A percentile compares a stretch with the other conserved stretches of the same genome.
These are phyloP conservation scores for Colletotrichum cuscutae DNA, from an alignment of 2,329 filamentous ascomycete genomes.

Conservation along the genomic window DNA sequence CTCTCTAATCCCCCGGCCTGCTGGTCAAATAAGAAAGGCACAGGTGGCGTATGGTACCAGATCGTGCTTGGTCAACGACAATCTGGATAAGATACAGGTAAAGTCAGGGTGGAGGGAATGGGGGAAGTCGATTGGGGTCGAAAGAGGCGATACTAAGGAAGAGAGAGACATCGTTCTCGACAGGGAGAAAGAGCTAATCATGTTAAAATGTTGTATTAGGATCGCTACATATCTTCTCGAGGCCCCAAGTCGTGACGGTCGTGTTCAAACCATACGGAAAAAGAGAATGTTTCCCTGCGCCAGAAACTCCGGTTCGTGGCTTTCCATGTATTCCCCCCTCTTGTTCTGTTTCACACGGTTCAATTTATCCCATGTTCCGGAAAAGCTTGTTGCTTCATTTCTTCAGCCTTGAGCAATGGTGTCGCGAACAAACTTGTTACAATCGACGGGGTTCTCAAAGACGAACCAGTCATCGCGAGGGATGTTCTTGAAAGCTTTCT, in stretches of 20 bases:
- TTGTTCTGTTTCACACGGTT: neutral
- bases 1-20: neutral
- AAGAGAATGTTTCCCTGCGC: neutral
- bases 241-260: neutral
- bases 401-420: conserved; percentile 34
- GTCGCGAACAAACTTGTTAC: conserved; percentile 52
- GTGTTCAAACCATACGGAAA: neutral
- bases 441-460: conserved; percentile 81
- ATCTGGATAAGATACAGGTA: no score
- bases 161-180: no score
- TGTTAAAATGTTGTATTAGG: neutral
- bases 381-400: neutral
- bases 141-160: no score
- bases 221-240: conserved; percentile 9
- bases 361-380: neutral
- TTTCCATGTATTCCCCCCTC: neutral
- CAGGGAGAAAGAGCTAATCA: neutral
- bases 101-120: no score
- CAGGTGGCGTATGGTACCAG: no score
- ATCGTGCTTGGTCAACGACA: no score
- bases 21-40: no score
- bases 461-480: conserved; percentile 80
- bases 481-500: conserved; percentile 82
- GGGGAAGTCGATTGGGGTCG: no score
- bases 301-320: neutral